These are phyloP conservation scores for Suillus discolor DNA, from an alignment of 768 basidiomycete genomes.

Conservation along the genomic window DNA sequence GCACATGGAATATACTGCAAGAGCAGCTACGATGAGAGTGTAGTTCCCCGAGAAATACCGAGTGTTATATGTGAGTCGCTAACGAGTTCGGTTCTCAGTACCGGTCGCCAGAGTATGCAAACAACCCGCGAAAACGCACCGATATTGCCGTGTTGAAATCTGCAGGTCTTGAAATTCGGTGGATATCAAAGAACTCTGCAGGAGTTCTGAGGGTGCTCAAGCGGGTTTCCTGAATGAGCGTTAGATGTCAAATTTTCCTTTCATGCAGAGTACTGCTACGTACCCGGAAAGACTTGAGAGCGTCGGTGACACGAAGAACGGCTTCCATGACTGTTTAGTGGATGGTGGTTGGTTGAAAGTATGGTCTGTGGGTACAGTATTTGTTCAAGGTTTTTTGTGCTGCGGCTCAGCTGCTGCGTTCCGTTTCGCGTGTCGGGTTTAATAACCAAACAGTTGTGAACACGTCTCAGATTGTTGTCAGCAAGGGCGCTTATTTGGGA, in stretches of 20 bases:
- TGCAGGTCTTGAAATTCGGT: slow-evolving; percentile 81
- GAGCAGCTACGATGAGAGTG: slow-evolving; percentile 68
- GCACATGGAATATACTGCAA: slow-evolving; percentile 88
- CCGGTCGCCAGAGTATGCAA: neutral
- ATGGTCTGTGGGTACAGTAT: neutral
- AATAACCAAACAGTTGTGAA: slow-evolving; percentile 11
- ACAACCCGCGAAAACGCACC: slow-evolving; percentile 45
- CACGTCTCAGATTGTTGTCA: slow-evolving; percentile 13
- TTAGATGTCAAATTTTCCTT: neutral
- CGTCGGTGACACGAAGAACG: slow-evolving; percentile 64
- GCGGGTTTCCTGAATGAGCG: slow-evolving; percentile 64
- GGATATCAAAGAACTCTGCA: slow-evolving; percentile 80
- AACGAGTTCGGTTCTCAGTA: slow-evolving; percentile 3
- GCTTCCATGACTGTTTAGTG: slow-evolving; percentile 56
- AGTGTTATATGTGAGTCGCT: slow-evolving; percentile 96
- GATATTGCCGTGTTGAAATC: slow-evolving; percentile 80
- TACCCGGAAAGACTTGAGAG: slow-evolving; percentile 71
- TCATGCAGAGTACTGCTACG: slow-evolving; percentile 25
- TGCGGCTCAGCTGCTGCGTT: slow-evolving; percentile 16
- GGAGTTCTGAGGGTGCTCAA: slow-evolving; percentile 74
- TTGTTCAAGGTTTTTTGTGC: slow-evolving; percentile 3
- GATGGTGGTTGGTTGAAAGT: slow-evolving; percentile 2
- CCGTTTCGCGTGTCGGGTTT: neutral
- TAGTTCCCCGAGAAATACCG: slow-evolving; percentile 94
- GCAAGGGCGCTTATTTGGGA: slow-evolving; percentile 2